Conservation (phyloP, 1,139 yeast species). For the Candida sp. region DNA sequence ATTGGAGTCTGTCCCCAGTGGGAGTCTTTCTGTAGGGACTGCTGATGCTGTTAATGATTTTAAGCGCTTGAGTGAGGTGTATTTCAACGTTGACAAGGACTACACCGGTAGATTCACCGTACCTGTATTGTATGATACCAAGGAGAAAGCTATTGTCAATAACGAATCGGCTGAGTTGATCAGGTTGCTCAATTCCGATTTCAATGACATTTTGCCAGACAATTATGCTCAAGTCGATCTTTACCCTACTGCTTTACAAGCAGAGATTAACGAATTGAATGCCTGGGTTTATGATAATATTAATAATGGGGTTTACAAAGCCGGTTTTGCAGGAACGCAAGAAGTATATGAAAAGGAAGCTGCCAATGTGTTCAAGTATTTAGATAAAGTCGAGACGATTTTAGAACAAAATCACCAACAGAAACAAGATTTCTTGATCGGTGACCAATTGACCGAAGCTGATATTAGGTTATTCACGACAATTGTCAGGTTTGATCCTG, state of each 20-base stretch:
- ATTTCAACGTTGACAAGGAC: slow-evolving; percentile 70
- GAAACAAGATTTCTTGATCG: slow-evolving; percentile 49
- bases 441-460: slow-evolving; percentile 78
- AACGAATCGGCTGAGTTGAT: slow-evolving; percentile 90
- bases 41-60: slow-evolving; percentile 62
- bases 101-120: slow-evolving; percentile 86
- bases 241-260: slow-evolving; percentile 54
- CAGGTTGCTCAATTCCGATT: slow-evolving; percentile 68
- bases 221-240: slow-evolving; percentile 52
- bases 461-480: slow-evolving; percentile 79
- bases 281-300: slow-evolving; percentile 83
- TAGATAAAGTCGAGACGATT: slow-evolving; percentile 73
- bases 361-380: slow-evolving; percentile 56
- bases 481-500: slow-evolving; percentile 84
- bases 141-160: slow-evolving; percentile 77
- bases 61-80: slow-evolving; percentile 63
- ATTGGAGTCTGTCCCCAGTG: slow-evolving; percentile 20
- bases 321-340: slow-evolving; percentile 87
- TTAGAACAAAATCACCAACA: slow-evolving; percentile 45
- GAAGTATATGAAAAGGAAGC: slow-evolving; percentile 80
- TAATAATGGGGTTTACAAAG: slow-evolving; percentile 92
- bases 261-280: slow-evolving; percentile 72
- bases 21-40: slow-evolving; percentile 51
- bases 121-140: slow-evolving; percentile 90
- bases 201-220: slow-evolving; percentile 49